These are phyloP conservation scores for Spergularia marina DNA, from an alignment of 148 eudicot species.

Conservation along the genomic window DNA sequence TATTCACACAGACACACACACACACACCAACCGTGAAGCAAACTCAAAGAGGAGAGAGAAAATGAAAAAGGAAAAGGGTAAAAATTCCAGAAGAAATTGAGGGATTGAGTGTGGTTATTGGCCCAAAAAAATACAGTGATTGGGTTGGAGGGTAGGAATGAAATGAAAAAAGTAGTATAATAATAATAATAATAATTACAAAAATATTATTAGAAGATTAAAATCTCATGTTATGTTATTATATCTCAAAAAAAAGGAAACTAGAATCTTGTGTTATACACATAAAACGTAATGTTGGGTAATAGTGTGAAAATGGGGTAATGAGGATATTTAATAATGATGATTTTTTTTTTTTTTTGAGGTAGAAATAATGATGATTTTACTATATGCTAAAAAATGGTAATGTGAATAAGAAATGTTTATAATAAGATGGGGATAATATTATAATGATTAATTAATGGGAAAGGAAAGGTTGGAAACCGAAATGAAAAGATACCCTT, in stretches of 20 bases:
- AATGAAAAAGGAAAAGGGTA: not conserved
- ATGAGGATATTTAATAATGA: too few relatives aligned
- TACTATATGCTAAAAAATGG: too few relatives aligned
- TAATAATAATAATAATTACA: not conserved
- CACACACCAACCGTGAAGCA: conserved; percentile 18
- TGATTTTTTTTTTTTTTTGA: too few relatives aligned
- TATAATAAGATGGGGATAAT: too few relatives aligned
- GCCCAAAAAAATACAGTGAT: conserved; percentile 7
- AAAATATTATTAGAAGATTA: not conserved
- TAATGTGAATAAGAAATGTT: too few relatives aligned
- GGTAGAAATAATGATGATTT: too few relatives aligned
- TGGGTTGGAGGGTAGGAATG: not conserved
- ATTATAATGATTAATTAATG: not conserved
- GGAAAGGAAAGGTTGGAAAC: conserved; percentile 32
- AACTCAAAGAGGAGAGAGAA: conserved; percentile 19
- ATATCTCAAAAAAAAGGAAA: too few relatives aligned
- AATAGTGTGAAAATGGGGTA: too few relatives aligned
- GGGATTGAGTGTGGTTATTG: conserved; percentile 15
- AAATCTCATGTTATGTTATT: too few relatives aligned
- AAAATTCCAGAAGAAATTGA: not conserved
- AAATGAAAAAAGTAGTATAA: not conserved
- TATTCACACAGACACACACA: not conserved
- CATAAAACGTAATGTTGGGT: too few relatives aligned
- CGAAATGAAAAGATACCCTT: conserved; percentile 40
- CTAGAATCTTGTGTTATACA: too few relatives aligned